phyloP scores from a whole-genome alignment of 2,329 filamentous ascomycete genomes.

The Aspergillus phoenicis region DNA sequence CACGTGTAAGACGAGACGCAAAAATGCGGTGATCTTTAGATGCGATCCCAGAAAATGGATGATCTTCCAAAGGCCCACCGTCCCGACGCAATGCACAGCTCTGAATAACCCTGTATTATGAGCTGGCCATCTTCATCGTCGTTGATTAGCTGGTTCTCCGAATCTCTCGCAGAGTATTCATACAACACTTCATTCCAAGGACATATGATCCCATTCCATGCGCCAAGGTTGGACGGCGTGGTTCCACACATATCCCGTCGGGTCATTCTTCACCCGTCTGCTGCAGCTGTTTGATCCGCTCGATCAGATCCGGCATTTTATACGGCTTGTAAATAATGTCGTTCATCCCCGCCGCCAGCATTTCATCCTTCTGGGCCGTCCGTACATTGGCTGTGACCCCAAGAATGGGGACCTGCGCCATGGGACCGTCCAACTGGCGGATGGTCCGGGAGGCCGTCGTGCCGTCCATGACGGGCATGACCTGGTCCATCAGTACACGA shows the following conservation, averaged over 20 bases:
- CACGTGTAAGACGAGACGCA: too few relatives aligned
- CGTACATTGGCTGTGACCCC: slow-evolving; percentile 71
- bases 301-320: slow-evolving; percentile 69
- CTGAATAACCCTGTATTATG: too few relatives aligned
- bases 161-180: too few relatives aligned
- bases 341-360: slow-evolving; percentile 73
- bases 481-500: slow-evolving; percentile 76
- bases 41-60: too few relatives aligned
- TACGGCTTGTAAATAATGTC: slow-evolving; percentile 81
- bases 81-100: too few relatives aligned
- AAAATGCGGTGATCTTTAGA: too few relatives aligned
- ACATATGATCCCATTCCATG: too few relatives aligned
- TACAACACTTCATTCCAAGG: too few relatives aligned
- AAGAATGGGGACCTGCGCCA: slow-evolving; percentile 34
- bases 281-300: slow-evolving; percentile 64
- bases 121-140: too few relatives aligned
- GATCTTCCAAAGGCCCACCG: too few relatives aligned
- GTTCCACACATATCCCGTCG: not conserved
- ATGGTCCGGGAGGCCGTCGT: slow-evolving; percentile 72
- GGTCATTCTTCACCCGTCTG: not conserved
- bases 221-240: too few relatives aligned
- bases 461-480: slow-evolving; percentile 84
- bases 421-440: slow-evolving; percentile 64
- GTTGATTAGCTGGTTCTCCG: too few relatives aligned
- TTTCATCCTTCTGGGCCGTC: slow-evolving; percentile 71